These are phyloP conservation scores for Penicillium sp. DNA, from an alignment of 2,329 filamentous ascomycete genomes.

Conservation along the genomic window DNA sequence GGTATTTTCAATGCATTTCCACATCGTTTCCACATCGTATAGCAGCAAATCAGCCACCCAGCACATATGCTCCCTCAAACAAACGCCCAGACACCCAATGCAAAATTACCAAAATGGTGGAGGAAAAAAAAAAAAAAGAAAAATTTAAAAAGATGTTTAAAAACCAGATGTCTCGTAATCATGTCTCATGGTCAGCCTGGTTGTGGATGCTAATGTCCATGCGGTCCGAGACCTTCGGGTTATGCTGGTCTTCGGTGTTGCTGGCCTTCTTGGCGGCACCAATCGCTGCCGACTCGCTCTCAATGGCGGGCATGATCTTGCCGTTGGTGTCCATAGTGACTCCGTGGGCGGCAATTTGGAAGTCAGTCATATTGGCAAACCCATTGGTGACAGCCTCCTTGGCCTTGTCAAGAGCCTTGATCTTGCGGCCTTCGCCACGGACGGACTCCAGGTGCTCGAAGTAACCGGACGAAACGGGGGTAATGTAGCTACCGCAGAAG, in stretches of 20 bases:
- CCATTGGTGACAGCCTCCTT: constrained; percentile 58
- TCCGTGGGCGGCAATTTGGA: constrained; percentile 55
- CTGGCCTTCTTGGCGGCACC: neutral
- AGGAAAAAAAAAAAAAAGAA: constrained; percentile 2
- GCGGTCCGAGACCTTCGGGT: constrained; percentile 36
- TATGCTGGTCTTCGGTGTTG: constrained; percentile 26
- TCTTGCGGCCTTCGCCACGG: constrained; percentile 60
- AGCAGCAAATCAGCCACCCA: constrained; percentile 7
- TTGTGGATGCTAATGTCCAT: constrained; percentile 58
- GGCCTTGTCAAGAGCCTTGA: constrained; percentile 57
- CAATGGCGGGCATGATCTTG: constrained; percentile 46
- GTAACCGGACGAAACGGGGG: constrained; percentile 67
- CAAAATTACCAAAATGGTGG: constrained; percentile 10
- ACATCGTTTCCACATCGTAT: constrained; percentile 15
- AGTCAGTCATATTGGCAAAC: constrained; percentile 51
- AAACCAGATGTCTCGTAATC: constrained; percentile 17
- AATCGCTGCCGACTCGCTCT: neutral
- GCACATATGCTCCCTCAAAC: constrained; percentile 11
- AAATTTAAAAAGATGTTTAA: neutral
- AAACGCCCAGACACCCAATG: constrained; percentile 22
- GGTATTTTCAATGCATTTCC: constrained; percentile 11
- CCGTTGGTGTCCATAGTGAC: constrained; percentile 50
- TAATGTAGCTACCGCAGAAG: constrained; percentile 80
- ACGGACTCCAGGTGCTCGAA: constrained; percentile 69
- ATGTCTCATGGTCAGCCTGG: constrained; percentile 36